phyloP scores from a whole-genome alignment of 345 rosid species.

The Tarenaya hassleriana region DNA sequence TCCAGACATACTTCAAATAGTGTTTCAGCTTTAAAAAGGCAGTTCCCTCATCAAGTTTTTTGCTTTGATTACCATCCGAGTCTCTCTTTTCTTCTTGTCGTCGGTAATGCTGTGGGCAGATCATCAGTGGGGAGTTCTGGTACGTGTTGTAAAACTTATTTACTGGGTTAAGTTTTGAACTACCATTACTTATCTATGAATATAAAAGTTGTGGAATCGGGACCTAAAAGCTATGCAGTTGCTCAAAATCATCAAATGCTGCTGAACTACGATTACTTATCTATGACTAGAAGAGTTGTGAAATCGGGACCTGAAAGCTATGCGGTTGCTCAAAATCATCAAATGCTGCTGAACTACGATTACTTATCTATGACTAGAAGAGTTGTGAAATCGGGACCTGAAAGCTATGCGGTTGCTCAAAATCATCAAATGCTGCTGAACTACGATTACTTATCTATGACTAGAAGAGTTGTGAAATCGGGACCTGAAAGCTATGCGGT shows the following conservation, averaged over 20 bases:
- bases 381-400: constrained; percentile 5
- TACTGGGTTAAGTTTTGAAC: constrained; percentile 10
- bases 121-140: constrained; percentile 49
- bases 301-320: constrained; percentile 11
- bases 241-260: constrained; percentile 2
- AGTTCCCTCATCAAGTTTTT: constrained; percentile 56
- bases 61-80: constrained; percentile 69
- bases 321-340: not conserved
- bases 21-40: constrained; percentile 36
- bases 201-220: constrained; percentile 4
- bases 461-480: not conserved
- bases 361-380: not conserved
- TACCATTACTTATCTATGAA: constrained; percentile 2
- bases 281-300: not conserved
- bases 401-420: constrained; percentile 6
- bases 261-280: not conserved
- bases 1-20: constrained; percentile 33
- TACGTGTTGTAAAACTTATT: constrained; percentile 32
- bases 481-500: constrained; percentile 5
- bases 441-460: not conserved
- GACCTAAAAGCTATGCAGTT: constrained; percentile 4
- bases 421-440: constrained; percentile 2
- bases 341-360: not conserved
- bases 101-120: constrained; percentile 43
- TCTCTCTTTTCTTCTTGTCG: constrained; percentile 50